Conservation (phyloP, 345 rosid species). For the Reutealis trisperma region DNA sequence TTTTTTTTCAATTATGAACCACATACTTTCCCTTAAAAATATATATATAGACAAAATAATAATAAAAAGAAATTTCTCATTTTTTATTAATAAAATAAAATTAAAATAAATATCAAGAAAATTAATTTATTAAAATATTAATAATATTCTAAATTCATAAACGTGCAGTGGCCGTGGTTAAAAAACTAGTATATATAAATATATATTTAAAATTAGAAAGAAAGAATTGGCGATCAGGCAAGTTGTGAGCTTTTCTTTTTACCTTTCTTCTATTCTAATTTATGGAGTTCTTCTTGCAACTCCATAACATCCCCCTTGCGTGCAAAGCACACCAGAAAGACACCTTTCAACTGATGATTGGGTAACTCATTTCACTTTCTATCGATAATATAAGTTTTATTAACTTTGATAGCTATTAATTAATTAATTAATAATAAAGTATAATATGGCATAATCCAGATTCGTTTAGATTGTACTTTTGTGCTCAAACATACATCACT, state of each 20-base stretch:
- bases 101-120: too few relatives aligned
- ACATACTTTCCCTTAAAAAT: too few relatives aligned
- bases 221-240: neutral
- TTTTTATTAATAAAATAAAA: too few relatives aligned
- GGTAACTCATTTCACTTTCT: neutral
- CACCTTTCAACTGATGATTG: neutral
- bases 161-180: too few relatives aligned
- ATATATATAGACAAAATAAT: too few relatives aligned
- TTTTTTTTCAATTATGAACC: too few relatives aligned
- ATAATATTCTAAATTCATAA: too few relatives aligned
- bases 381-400: neutral
- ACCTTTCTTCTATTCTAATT: neutral
- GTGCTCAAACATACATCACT: neutral
- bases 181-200: too few relatives aligned
- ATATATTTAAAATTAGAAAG: too few relatives aligned
- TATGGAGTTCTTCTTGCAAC: neutral
- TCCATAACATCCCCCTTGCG: conserved; percentile 4
- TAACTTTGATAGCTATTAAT: neutral
- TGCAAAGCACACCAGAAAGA: conserved; percentile 5
- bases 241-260: neutral
- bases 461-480: neutral
- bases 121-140: too few relatives aligned
- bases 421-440: too few relatives aligned
- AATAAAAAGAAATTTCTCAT: too few relatives aligned
- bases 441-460: conserved; percentile 15